Percentiles rank a stretch among this genome's conserved stretches.
Evolutionary conservation across 169 alveolate species (phyloP).

Genomic region (Eimeria necatrix): DNA sequence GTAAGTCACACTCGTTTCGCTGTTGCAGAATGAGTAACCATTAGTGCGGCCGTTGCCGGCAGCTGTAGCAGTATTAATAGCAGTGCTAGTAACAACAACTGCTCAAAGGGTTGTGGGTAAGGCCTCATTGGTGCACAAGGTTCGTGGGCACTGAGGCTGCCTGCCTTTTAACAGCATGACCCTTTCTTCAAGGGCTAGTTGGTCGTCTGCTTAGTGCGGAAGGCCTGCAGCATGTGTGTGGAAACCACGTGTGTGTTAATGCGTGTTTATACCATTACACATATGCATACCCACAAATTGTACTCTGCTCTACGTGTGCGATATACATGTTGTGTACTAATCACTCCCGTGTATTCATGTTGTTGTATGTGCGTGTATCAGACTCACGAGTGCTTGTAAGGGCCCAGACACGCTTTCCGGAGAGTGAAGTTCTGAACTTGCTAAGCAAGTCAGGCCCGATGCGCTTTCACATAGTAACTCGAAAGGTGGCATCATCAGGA

Average conservation of each 20-base stretch:
- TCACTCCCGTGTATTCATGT: neutral
- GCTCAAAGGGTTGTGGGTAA: neutral
- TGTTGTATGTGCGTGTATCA: neutral
- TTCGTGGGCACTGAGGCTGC: too few species aligned
- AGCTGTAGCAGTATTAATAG: neutral
- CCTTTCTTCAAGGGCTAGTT: too few species aligned
- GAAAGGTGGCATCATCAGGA: neutral
- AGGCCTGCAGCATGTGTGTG: too few species aligned
- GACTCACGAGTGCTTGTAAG: neutral
- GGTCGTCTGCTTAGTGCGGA: too few species aligned
- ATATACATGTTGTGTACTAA: too few species aligned
- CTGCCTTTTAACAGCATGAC: too few species aligned
- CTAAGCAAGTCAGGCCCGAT: neutral
- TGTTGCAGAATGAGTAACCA: neutral
- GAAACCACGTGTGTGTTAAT: too few species aligned
- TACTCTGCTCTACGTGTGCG: too few species aligned
- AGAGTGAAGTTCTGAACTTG: conserved; percentile 11
- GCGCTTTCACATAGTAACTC: conserved; percentile 12
- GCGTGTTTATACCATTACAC: too few species aligned
- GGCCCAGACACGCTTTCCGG: conserved; percentile 23
- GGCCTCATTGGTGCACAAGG: too few species aligned
- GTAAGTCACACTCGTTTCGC: neutral
- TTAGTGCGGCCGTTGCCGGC: neutral
- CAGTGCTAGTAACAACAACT: neutral
- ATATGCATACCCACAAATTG: too few species aligned